Evolutionary conservation across 2,329 filamentous ascomycete genomes (phyloP), one percentile per base, ranked within the genome.

Genomic region (Chalaropsis thielavioides): DNA sequence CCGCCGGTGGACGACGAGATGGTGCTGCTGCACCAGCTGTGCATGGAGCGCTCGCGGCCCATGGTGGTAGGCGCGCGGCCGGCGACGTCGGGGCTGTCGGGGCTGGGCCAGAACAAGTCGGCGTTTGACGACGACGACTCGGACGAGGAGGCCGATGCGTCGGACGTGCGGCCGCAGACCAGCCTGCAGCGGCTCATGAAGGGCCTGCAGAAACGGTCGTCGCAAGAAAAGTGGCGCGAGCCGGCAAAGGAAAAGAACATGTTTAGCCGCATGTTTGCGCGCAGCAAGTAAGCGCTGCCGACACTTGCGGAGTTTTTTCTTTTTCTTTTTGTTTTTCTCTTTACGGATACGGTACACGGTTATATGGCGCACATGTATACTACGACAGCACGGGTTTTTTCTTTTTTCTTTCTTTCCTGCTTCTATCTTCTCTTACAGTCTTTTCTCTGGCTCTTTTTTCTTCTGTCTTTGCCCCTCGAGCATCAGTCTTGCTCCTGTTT

Each of bases 251-350:
- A 66, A 46, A 63, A 56, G 17, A 68, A 68, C 40, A 61, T 68
- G 31, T 69, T 69, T 35, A 66, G 66, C 22, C 66, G 68, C 58
- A 69, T 69, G 68, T 69, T 69, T 44, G 58, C 65, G 24, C 61
- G 66, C 19, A 66, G 65, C 58, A 61, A 64, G 49, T 61, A 51
- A 17, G n/a, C 46, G 56, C 61, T 31, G 19, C 44, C 15, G 19
- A 19, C 19, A 51, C 62, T 49, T 22, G 27, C 31, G 51, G 19
- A 31, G 62, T 62, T 63, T 63, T 46, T 35, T 56, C 43, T 58
- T 62, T 22, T 61, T 43, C 44, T 63, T 24, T 24, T 60, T 64
- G 46, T 62, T 64, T 10, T 54, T 62, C 24, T 66, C 59, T 63
- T 64, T 31, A 19, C 41, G 49, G 60, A 35, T 61, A 40, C 31